Evolutionary conservation across 768 basidiomycete species (phyloP).

Genomic region (Leccinellum luteum): DNA sequence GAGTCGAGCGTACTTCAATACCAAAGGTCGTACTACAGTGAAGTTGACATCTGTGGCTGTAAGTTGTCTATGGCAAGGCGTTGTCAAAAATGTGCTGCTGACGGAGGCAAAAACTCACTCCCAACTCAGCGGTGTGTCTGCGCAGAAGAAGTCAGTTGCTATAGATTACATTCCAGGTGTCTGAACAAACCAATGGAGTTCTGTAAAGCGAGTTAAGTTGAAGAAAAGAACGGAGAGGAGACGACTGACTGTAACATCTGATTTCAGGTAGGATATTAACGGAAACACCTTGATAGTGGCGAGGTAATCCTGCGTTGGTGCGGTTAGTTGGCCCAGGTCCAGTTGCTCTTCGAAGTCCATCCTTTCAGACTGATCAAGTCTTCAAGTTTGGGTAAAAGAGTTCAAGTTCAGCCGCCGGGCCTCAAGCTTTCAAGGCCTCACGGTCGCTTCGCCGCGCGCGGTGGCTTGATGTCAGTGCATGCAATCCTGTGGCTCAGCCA

Average conservation of each 20-base stretch:
- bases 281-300: constrained; percentile 75
- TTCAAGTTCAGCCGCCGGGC: too few species aligned
- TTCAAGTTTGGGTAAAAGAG: background rate
- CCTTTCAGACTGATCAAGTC: constrained; percentile 3
- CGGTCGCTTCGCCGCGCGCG: too few species aligned
- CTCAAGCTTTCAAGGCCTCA: too few species aligned
- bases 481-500: background rate
- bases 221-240: constrained; percentile 12
- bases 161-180: background rate
- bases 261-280: constrained; percentile 70
- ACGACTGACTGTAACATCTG: constrained; percentile 60
- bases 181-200: constrained; percentile 27
- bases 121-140: constrained; percentile 76
- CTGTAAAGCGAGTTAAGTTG: constrained; percentile 14
- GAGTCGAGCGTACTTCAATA: constrained; percentile 74
- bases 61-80: constrained; percentile 53
- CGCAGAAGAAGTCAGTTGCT: background rate
- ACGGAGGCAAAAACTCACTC: constrained; percentile 50
- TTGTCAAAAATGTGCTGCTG: background rate
- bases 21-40: constrained; percentile 71
- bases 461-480: too few species aligned
- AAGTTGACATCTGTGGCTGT: constrained; percentile 84
- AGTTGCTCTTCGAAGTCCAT: constrained; percentile 37
- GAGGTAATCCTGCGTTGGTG: constrained; percentile 56
- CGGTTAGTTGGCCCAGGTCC: constrained; percentile 35